Evolutionary conservation across 768 basidiomycete genomes (phyloP).

Genomic region (Mycena albidolilacea): DNA sequence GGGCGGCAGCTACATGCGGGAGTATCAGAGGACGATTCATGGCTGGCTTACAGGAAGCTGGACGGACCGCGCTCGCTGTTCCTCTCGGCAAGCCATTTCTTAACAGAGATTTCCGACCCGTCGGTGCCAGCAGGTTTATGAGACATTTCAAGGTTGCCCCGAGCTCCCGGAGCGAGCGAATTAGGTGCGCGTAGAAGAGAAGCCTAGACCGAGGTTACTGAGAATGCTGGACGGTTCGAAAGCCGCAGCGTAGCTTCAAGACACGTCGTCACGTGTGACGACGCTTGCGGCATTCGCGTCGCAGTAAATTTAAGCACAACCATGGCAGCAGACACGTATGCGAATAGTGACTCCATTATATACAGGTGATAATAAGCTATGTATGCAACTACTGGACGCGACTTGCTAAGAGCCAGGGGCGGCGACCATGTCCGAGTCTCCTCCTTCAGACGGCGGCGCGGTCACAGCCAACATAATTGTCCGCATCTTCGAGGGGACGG

Average conservation of each 20-base stretch:
- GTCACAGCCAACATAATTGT: slow-evolving; percentile 62
- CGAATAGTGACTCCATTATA: slow-evolving; percentile 19
- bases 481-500: slow-evolving; percentile 76
- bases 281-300: neutral
- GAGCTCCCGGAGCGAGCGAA: slow-evolving; percentile 37
- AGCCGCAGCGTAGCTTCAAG: slow-evolving; percentile 15
- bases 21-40: slow-evolving; percentile 20
- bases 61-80: slow-evolving; percentile 67
- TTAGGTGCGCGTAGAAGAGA: slow-evolving; percentile 29
- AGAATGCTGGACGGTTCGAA: neutral
- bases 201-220: slow-evolving; percentile 23
- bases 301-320: neutral
- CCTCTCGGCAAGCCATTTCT: slow-evolving; percentile 59
- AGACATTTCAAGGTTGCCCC: slow-evolving; percentile 28
- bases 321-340: slow-evolving; percentile 1
- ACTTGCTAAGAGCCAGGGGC: slow-evolving; percentile 45
- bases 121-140: slow-evolving; percentile 46
- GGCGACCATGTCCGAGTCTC: slow-evolving; percentile 62
- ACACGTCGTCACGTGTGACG: slow-evolving; percentile 20
- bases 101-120: slow-evolving; percentile 51
- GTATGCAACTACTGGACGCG: slow-evolving; percentile 17
- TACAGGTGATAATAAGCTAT: slow-evolving; percentile 19
- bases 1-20: slow-evolving; percentile 57
- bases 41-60: slow-evolving; percentile 4
- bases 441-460: slow-evolving; percentile 63